Evolutionary conservation across 257 asterid species (phyloP).

Genomic region (Pogostemon cablin): DNA sequence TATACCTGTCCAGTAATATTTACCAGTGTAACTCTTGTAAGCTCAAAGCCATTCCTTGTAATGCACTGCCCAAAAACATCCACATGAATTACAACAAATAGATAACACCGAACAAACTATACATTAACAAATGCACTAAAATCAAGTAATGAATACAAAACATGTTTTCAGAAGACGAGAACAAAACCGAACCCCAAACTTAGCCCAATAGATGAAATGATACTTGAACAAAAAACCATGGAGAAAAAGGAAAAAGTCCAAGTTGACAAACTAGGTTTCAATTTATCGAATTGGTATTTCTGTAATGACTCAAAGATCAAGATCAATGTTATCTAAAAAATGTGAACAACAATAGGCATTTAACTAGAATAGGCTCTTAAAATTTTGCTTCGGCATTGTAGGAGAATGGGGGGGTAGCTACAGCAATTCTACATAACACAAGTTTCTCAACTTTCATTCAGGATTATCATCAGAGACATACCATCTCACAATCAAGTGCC

Average conservation of each 20-base stretch:
- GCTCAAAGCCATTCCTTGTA: constrained; percentile 86
- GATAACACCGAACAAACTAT: constrained; percentile 3
- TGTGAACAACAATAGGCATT: neutral
- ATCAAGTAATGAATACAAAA: constrained; percentile 16
- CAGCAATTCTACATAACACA: neutral
- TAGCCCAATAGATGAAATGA: neutral
- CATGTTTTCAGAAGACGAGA: constrained; percentile 5
- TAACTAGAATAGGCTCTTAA: neutral
- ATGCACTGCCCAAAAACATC: constrained; percentile 61
- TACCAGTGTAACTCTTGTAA: constrained; percentile 82
- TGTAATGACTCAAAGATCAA: neutral
- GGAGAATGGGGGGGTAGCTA: neutral
- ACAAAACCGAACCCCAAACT: constrained; percentile 9
- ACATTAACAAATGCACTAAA: constrained; percentile 20
- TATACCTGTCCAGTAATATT: constrained; percentile 78
- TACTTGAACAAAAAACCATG: constrained; percentile 12
- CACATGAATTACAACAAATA: constrained; percentile 4
- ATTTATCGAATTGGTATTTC: neutral
- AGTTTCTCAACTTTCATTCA: neutral
- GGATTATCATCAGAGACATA: constrained; percentile 37
- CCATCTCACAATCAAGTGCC: constrained; percentile 98
- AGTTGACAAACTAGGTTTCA: neutral
- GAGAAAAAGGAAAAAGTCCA: constrained; percentile 16
- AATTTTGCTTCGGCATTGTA: neutral
- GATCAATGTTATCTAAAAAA: neutral